Evolutionary conservation across 2,329 filamentous ascomycete species (phyloP), one percentile per base, ranked within the genome.

Genomic region (Dactylellina drechsleri): DNA sequence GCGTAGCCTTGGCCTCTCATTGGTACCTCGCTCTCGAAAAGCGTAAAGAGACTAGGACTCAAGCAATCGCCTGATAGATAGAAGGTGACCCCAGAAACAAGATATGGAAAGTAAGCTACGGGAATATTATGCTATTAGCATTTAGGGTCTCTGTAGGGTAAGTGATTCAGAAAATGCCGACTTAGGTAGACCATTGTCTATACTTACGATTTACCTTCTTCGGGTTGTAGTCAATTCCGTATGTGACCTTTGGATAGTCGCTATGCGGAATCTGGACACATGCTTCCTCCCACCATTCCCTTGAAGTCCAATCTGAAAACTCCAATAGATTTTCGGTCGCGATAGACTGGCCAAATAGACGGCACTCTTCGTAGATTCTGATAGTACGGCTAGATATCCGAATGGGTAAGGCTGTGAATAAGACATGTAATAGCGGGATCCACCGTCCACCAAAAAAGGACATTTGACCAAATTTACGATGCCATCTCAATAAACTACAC

Each of bases 201-300:
- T 28, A 68, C 66, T 49, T 57, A 68, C 66, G 66, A 40, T 68
- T 68, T 41, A 54, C 31, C 43, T 62, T 31, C 2, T 18, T 36
- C 12, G 66, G 52, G 50, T 70, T 41, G n/a, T 62, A 70, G 13
- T 20, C 49, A 16, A 70, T 52, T 16, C 54, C 47, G 26, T 36
- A 26, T 16, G 60, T 16, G 4, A 26, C 62, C 26, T 12, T 62
- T 16, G 5, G 36, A 12, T 28, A 15, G 26, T 13, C 23, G 16
- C 16, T 62, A 7, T 56, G 54, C 4, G 66, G 58, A 16, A 70
- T 58, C 16, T 70, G 18, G 28, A 70, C 43, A 26, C 66, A 70
- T 1, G 31, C 52, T 10, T 49, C 31, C 2, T 26, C 26, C 40
- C 50, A 47, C 58, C 66, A 70, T 57, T 62, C 58, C 18, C 12